Percentiles rank a stretch among this genome's conserved stretches.
Evolutionary conservation across 2,329 filamentous ascomycete genomes (phyloP).

Genomic region (Lachnellula suecica): DNA sequence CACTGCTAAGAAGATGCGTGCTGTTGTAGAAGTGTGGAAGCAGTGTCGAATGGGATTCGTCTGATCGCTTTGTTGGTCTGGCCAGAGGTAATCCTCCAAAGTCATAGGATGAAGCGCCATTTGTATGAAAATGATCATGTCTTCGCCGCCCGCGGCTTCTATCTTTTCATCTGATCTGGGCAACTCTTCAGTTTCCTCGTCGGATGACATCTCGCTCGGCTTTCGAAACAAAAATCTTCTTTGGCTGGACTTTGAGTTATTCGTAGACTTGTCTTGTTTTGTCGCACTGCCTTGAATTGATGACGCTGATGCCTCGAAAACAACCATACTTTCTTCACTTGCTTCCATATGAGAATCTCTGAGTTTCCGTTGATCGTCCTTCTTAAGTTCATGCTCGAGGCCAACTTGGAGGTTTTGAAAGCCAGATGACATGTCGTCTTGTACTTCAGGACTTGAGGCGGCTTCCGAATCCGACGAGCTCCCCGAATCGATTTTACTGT

Average conservation of each 20-base stretch:
- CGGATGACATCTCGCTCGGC: conserved; percentile 10
- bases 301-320: not conserved
- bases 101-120: conserved; percentile 66
- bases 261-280: not conserved
- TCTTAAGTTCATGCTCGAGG: conserved; percentile 3
- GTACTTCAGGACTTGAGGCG: not conserved
- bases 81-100: conserved; percentile 56
- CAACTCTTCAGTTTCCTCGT: conserved; percentile 12
- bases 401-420: not conserved
- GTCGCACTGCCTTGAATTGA: not conserved
- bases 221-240: conserved; percentile 2
- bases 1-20: conserved; percentile 57
- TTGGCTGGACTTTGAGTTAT: not conserved
- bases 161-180: not conserved
- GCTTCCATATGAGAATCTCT: not conserved
- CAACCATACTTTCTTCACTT: not conserved
- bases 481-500: too few species aligned
- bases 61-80: conserved; percentile 29
- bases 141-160: not conserved
- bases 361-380: not conserved
- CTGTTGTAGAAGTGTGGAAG: conserved; percentile 57
- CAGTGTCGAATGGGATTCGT: conserved; percentile 47
- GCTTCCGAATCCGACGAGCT: not conserved
- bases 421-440: not conserved
- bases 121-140: conserved; percentile 35